Conservation (phyloP, 2,329 filamentous ascomycete species). For the Rhynchosporium graminicola region DNA sequence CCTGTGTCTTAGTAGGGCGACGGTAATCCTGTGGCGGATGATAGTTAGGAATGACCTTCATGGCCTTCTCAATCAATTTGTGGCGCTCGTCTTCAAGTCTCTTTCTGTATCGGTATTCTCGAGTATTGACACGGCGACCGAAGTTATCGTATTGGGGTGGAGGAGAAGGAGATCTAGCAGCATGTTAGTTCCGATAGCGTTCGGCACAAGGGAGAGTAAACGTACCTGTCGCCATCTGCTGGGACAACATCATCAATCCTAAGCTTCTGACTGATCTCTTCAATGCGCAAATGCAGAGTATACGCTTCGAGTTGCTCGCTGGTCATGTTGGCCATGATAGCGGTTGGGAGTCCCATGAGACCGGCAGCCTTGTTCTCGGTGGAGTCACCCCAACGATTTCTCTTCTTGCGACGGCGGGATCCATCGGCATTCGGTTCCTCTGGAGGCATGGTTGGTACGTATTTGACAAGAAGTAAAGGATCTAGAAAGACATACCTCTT, state of each 20-base stretch:
- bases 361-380: conserved; percentile 98
- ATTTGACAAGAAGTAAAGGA: no score
- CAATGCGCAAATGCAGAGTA: conserved; percentile 92
- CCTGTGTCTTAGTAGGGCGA: conserved; percentile 98
- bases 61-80: conserved; percentile 97
- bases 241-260: conserved; percentile 99
- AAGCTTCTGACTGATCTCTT: conserved; percentile 99
- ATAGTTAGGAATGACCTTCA: conserved; percentile 99
- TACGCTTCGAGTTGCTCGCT: conserved; percentile 98
- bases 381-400: conserved; percentile 96
- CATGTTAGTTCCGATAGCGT: conserved; percentile 23
- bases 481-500: conserved; percentile 59
- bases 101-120: conserved; percentile 98
- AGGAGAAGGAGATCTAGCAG: conserved; percentile 83
- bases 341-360: conserved; percentile 94
- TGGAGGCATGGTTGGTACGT: conserved; percentile 28
- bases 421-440: conserved; percentile 58
- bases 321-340: conserved; percentile 97
- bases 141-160: conserved; percentile 99
- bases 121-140: conserved; percentile 97
- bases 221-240: conserved; percentile 90
- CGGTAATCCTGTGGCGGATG: conserved; percentile 98
- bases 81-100: conserved; percentile 97
- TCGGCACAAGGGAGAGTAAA: conserved; percentile 29
- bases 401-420: conserved; percentile 90